Evolutionary conservation across 176 grass and related monocot species (phyloP).

Genomic region (Musa acuminata): DNA sequence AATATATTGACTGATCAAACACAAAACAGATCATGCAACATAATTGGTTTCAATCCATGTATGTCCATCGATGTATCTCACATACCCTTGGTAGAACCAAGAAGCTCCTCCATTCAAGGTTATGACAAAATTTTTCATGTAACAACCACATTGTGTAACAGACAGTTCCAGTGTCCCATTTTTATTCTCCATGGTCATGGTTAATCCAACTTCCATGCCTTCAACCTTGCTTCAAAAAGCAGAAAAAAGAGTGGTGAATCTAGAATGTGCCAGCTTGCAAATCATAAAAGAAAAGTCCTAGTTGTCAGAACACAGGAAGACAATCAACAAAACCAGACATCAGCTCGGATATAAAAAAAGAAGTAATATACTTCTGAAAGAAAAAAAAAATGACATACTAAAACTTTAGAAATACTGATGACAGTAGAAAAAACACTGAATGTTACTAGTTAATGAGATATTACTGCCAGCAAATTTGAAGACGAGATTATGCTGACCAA

Average conservation of each 20-base stretch:
- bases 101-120: constrained; percentile 66
- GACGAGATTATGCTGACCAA: neutral
- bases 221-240: constrained; percentile 63
- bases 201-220: constrained; percentile 80
- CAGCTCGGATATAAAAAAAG: neutral
- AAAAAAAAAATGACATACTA: neutral
- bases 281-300: constrained; percentile 18
- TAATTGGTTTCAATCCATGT: neutral
- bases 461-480: neutral
- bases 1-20: neutral
- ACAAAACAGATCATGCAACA: too few species aligned
- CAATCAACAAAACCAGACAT: neutral
- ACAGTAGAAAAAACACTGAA: too few species aligned
- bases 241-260: constrained; percentile 15
- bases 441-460: neutral
- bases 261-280: constrained; percentile 11
- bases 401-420: too few species aligned
- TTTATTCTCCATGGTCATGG: constrained; percentile 66
- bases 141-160: constrained; percentile 59
- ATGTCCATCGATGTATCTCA: constrained; percentile 4
- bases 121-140: constrained; percentile 63
- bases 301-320: neutral
- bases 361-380: neutral
- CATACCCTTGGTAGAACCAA: constrained; percentile 98
- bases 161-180: constrained; percentile 72